Evolutionary conservation across 306 rosid genomes (phyloP), one percentile per base, ranked within the genome.

Genomic region (Sophora flavescens): DNA sequence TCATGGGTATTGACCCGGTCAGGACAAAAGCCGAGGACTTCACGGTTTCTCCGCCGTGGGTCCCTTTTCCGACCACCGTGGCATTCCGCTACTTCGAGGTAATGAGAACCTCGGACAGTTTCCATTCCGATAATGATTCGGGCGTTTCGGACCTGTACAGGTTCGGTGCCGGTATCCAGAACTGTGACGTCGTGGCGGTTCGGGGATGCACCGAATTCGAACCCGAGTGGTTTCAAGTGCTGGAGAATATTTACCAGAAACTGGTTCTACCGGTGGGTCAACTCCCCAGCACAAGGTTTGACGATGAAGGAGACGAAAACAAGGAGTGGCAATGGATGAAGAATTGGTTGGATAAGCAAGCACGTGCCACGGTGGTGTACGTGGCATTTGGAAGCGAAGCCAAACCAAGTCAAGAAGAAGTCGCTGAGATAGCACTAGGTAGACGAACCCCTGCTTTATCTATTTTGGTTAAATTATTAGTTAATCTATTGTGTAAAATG

Each of bases 371-470:
- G 0, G 89, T 84, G 38, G 83, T 89, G 32, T 89, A 86, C 38
- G 87, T 84, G 1, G 93, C 93, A 0, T 84, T 86, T 9, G 89
- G 90, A 8, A 82, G 86, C 8, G 86, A 89, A 74, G 89, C 80
- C 2, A 69, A 74, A 38, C 85, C 81, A 12, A 80, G 82, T 6
- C 85, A 83, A 32, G 66, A 81, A 0, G 88, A 88, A 60, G 72
- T 88, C 9, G 73, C n/a, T 0, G 75, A 80, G 65, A 77, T 89
- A 36, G 90, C 93, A 15, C 18, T 80, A 0, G 93, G 32, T 22
- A 22, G 22, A 22, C 22, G 22, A 22, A 22, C 22, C 22, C 22
- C 1, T 22, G 22, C 22, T 22, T 22, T 22, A 22, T 22, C 22
- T 22, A 22, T 22, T 22, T 22, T 22, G 22, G 22, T 22, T 22